Conservation (phyloP, 1,284 basidiomycete species). For the Cryptococcus sp. region DNA sequence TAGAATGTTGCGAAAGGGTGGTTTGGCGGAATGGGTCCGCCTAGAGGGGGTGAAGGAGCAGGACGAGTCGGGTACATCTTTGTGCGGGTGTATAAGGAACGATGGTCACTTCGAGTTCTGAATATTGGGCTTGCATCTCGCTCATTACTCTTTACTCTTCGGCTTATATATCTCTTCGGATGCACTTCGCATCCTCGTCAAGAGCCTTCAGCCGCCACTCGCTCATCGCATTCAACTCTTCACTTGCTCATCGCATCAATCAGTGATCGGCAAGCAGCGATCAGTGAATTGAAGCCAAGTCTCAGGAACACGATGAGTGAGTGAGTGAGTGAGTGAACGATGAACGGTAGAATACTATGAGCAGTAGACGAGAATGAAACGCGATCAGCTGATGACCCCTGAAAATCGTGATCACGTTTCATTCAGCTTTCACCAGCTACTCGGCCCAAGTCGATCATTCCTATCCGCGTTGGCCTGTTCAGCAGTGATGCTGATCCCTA, state of each 20-base stretch:
- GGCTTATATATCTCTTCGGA: not conserved
- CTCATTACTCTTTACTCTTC: not conserved
- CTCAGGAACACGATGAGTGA: too few relatives aligned
- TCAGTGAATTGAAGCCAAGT: too few relatives aligned
- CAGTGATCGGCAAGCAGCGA: too few relatives aligned
- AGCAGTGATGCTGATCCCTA: not conserved
- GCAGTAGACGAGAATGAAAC: too few relatives aligned
- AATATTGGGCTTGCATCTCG: not conserved
- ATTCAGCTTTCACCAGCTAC: not conserved
- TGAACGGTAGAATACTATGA: too few relatives aligned
- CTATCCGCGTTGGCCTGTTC: not conserved
- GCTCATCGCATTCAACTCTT: too few relatives aligned
- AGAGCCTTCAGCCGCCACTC: too few relatives aligned
- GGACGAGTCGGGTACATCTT: slow-evolving; percentile 23
- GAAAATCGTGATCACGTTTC: not conserved
- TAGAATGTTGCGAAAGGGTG: slow-evolving; percentile 28
- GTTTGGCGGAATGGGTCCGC: slow-evolving; percentile 12
- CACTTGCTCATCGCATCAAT: too few relatives aligned
- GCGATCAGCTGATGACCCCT: not conserved
- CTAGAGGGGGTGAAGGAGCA: slow-evolving; percentile 19
- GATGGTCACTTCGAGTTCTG: not conserved
- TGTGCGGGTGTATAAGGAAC: not conserved
- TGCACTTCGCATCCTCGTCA: slow-evolving; percentile 1
- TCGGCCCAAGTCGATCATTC: not conserved
- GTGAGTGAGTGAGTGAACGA: too few relatives aligned